Percentiles rank a stretch among this genome's conserved stretches.
Evolutionary conservation across 352 stramenopile species (phyloP).

Genomic region (Phytophthora macrochlamydospora): DNA sequence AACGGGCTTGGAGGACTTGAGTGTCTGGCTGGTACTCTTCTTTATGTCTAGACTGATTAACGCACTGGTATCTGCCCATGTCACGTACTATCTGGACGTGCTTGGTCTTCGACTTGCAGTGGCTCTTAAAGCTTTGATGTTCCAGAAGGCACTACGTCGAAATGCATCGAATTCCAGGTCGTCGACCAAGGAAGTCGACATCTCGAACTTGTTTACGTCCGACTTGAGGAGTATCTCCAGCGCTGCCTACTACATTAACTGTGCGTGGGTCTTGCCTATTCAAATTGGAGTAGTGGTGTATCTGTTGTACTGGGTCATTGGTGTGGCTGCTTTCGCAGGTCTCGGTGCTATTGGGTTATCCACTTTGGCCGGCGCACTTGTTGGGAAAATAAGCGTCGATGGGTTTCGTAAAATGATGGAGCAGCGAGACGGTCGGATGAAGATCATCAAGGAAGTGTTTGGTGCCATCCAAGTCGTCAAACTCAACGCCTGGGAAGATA

Average conservation of each 20-base stretch:
- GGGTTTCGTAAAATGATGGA: conserved; percentile 79
- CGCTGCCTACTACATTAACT: conserved; percentile 50
- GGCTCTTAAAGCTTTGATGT: conserved; percentile 41
- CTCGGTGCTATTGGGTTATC: conserved; percentile 36
- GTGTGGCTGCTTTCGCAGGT: conserved; percentile 43
- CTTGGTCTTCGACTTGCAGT: conserved; percentile 29
- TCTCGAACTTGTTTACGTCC: conserved; percentile 49
- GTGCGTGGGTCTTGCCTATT: conserved; percentile 44
- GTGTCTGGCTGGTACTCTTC: conserved; percentile 40
- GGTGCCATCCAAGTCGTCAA: conserved; percentile 96
- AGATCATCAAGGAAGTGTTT: conserved; percentile 91
- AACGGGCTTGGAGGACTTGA: conserved; percentile 29
- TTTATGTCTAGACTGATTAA: conserved; percentile 38
- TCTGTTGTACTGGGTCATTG: conserved; percentile 47
- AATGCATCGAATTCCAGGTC: conserved; percentile 10
- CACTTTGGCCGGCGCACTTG: too few relatives aligned
- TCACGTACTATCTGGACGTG: conserved; percentile 33
- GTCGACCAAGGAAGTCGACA: conserved; percentile 23
- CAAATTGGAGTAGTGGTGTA: conserved; percentile 39
- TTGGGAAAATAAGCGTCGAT: conserved; percentile 5
- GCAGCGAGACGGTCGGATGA: conserved; percentile 88
- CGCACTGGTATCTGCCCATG: conserved; percentile 33
- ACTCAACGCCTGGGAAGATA: conserved; percentile 94
- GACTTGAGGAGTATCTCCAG: conserved; percentile 37
- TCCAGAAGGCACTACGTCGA: conserved; percentile 38